Evolutionary conservation across 2,329 filamentous ascomycete genomes (phyloP).

Genomic region (Blumeriella jaapii): DNA sequence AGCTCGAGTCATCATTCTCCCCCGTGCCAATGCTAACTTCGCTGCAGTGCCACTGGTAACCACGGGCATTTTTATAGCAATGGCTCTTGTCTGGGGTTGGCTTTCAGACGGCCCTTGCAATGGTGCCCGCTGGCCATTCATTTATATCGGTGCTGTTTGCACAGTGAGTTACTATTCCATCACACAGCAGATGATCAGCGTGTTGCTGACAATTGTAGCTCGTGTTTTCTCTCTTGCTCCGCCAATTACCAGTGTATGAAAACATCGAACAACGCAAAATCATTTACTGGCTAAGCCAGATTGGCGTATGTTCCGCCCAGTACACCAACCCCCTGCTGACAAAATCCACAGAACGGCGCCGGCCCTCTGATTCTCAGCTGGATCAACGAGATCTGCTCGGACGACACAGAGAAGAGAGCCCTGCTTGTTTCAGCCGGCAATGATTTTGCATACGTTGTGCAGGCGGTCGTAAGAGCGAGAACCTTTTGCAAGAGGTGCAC

Average conservation of each 20-base stretch:
- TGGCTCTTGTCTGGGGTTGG: slow-evolving; percentile 29
- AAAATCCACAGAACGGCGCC: slow-evolving; percentile 22
- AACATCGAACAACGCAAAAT: slow-evolving; percentile 28
- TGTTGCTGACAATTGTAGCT: slow-evolving; percentile 17
- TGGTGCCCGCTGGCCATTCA: slow-evolving; percentile 30
- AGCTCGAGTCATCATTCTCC: slow-evolving; percentile 6
- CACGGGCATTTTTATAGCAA: slow-evolving; percentile 28
- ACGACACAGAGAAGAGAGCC: slow-evolving; percentile 53
- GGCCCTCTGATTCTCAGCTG: slow-evolving; percentile 33
- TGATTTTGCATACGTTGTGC: slow-evolving; percentile 56
- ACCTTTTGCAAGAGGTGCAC: background rate
- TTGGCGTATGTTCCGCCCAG: slow-evolving; percentile 22
- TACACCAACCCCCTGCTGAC: slow-evolving; percentile 1
- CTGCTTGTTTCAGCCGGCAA: slow-evolving; percentile 57
- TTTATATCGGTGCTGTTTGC: slow-evolving; percentile 29
- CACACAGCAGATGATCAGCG: background rate
- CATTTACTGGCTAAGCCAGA: slow-evolving; percentile 30
- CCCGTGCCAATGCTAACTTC: background rate
- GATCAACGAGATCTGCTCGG: slow-evolving; percentile 42
- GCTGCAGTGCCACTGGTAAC: slow-evolving; percentile 25
- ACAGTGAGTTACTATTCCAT: slow-evolving; percentile 21
- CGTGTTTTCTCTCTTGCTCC: slow-evolving; percentile 26
- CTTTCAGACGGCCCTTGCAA: slow-evolving; percentile 28
- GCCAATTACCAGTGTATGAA: slow-evolving; percentile 29
- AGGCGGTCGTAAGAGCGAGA: slow-evolving; percentile 33